Evolutionary conservation across 495 filamentous ascomycete genomes (phyloP).

Genomic region (Trichoderma orchidacearum): DNA sequence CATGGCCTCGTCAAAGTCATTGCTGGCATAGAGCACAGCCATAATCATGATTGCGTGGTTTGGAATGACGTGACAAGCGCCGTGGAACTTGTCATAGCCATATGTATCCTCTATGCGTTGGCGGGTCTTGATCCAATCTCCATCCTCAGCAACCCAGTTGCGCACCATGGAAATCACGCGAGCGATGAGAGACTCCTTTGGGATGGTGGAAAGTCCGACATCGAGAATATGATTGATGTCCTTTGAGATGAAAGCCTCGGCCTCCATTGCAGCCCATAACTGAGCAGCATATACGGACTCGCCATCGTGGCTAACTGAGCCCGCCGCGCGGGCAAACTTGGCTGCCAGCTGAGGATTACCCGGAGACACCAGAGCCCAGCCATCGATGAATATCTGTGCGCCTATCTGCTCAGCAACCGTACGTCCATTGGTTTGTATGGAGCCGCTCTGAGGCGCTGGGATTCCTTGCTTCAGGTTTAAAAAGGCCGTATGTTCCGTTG

Average conservation of each 20-base stretch:
- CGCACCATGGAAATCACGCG: constrained; percentile 9
- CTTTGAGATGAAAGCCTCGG: constrained; percentile 12
- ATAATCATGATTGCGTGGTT: constrained; percentile 20
- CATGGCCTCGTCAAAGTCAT: constrained; percentile 17
- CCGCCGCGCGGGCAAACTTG: constrained; percentile 12
- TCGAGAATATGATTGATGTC: constrained; percentile 14
- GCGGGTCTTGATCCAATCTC: constrained; percentile 13
- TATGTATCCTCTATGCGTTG: constrained; percentile 14
- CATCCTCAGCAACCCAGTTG: constrained; percentile 10
- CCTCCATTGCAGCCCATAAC: constrained; percentile 21
- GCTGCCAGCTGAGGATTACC: constrained; percentile 11
- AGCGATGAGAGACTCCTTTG: constrained; percentile 9
- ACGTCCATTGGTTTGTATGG: constrained; percentile 10
- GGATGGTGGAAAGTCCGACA: constrained; percentile 9
- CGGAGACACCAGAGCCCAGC: constrained; percentile 12
- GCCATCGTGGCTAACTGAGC: constrained; percentile 17
- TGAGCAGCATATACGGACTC: constrained; percentile 14
- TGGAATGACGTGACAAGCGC: constrained; percentile 16
- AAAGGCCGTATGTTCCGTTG: constrained; percentile 19
- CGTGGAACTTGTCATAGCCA: constrained; percentile 17
- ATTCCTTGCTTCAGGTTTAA: constrained; percentile 15
- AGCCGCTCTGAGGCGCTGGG: constrained; percentile 12
- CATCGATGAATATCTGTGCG: constrained; percentile 19
- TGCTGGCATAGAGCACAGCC: constrained; percentile 12
- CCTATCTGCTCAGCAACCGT: constrained; percentile 19